Percentiles rank a stretch among this genome's conserved stretches.
These are phyloP conservation scores for Pontederia paniculata DNA, from an alignment of 176 grass and related monocot genomes.

Conservation along the genomic window DNA sequence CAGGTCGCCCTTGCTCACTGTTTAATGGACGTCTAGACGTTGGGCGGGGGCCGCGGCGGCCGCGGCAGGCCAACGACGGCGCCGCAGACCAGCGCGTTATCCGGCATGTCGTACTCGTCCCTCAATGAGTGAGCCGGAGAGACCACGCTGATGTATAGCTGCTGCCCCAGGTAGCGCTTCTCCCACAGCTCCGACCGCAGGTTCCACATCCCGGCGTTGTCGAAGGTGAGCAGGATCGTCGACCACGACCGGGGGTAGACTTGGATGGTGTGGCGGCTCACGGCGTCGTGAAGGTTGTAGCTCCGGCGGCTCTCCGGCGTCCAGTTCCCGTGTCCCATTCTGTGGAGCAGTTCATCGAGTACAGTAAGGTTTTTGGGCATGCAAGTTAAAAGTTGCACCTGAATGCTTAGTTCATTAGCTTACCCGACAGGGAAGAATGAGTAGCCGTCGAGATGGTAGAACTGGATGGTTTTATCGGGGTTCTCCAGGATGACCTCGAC, in stretches of 20 bases:
- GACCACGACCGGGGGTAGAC: conserved; percentile 12
- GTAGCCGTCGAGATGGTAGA: conserved; percentile 9
- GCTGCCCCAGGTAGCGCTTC: conserved; percentile 4
- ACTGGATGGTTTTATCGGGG: conserved; percentile 6
- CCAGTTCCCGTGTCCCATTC: conserved; percentile 14
- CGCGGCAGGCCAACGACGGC: neutral
- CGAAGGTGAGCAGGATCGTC: too few species aligned
- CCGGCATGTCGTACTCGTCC: conserved; percentile 8
- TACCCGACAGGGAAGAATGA: conserved; percentile 4
- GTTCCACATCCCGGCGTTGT: conserved; percentile 18
- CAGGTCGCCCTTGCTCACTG: neutral
- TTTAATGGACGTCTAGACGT: too few species aligned
- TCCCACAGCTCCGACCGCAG: conserved; percentile 10
- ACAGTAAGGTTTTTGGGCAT: neutral
- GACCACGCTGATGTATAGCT: neutral
- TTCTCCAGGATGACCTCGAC: conserved; percentile 8
- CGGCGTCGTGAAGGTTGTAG: conserved; percentile 3
- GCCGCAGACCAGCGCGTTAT: neutral
- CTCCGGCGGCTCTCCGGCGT: neutral
- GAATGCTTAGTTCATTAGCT: neutral
- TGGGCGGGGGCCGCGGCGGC: conserved; percentile 5
- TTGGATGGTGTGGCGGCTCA: conserved; percentile 12
- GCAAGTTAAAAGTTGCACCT: too few species aligned
- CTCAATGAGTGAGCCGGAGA: conserved; percentile 7
- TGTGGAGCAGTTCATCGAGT: neutral